Base-by-base conservation (phyloP, 495 filamentous ascomycete genomes). In the Penicillium antarcticum region DNA sequence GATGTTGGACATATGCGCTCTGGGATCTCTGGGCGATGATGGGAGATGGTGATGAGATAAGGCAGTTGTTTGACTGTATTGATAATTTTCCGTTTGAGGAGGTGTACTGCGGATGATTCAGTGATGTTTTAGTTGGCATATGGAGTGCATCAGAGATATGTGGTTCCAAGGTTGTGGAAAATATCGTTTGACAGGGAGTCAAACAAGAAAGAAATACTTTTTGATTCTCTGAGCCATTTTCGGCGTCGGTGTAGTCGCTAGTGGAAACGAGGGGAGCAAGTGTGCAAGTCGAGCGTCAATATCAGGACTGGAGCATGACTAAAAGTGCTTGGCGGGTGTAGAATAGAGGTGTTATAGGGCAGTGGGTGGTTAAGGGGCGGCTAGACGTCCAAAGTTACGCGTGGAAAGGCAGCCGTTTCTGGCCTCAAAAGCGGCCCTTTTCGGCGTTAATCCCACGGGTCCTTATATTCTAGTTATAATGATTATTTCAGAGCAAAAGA, bases 391-490 rank as follows among this genome's bases (percentile, higher is more conserved):
- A 55, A 54, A 48, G 41, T 54, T 48, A 54, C 44, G 44, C 24
- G 51, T 49, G 42, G 47, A 56, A 43, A 43, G 35, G 52, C 1
- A 38, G 46, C 42, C 36, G 35, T 52, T 43, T 56, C 42, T 52
- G 55, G 60, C 56, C 16, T 12, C 48, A 47, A 40, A 59, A 51
- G 52, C 21, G 41, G 60, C 51, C 56, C 59, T 59, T 56, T 62
- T 62, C 52, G 43, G 50, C 52, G 39, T 57, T 52, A 31, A 44
- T 59, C 48, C 45, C 60, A 53, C 49, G 54, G 56, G 56, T 59
- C 55, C 60, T 56, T n/a, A n/a, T n/a, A 59, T 56, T 62, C 48
- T 62, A 59, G 46, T 29, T 55, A 55, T 29, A 29, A 29, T n/a
- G n/a, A n/a, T n/a, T n/a, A n/a, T n/a, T n/a, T n/a, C n/a, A n/a